These are phyloP conservation scores for Fusarium sp. DNA, from an alignment of 2,329 filamentous ascomycete genomes.

Conservation along the genomic window DNA sequence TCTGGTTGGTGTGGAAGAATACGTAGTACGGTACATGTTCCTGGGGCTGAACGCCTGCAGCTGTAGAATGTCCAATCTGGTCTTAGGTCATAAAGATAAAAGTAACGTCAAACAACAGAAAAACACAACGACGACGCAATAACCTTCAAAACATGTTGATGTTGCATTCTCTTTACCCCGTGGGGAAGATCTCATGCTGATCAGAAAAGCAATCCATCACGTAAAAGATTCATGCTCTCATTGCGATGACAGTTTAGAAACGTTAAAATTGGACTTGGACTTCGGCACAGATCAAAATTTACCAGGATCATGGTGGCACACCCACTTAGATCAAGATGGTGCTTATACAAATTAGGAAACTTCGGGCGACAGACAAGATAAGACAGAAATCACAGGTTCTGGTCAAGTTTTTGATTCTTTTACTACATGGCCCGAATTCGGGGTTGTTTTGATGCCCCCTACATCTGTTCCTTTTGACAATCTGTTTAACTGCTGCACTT, in stretches of 20 bases:
- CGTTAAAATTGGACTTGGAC: constrained; percentile 17
- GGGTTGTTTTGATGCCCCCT: constrained; percentile 5
- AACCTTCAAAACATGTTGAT: neutral
- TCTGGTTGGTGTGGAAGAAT: neutral
- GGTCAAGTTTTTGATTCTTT: constrained; percentile 8
- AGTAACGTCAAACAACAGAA: neutral
- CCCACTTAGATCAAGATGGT: neutral
- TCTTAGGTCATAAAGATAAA: neutral
- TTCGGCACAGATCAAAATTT: neutral
- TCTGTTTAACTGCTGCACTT: constrained; percentile 14
- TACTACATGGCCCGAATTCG: neutral
- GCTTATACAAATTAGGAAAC: constrained; percentile 23
- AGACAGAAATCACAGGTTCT: neutral
- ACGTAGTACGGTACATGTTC: neutral
- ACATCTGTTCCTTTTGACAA: constrained; percentile 4
- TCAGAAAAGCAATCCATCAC: constrained; percentile 16
- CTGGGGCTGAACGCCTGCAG: neutral
- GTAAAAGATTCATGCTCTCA: constrained; percentile 6
- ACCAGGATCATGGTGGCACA: constrained; percentile 1
- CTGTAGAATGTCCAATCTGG: neutral
- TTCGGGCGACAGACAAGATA: constrained; percentile 19
- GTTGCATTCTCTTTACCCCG: constrained; percentile 31
- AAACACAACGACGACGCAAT: neutral
- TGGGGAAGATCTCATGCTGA: constrained; percentile 33
- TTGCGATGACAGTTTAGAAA: constrained; percentile 6